Conservation (phyloP, 2,329 filamentous ascomycete species). For the Fusarium annulatum region DNA sequence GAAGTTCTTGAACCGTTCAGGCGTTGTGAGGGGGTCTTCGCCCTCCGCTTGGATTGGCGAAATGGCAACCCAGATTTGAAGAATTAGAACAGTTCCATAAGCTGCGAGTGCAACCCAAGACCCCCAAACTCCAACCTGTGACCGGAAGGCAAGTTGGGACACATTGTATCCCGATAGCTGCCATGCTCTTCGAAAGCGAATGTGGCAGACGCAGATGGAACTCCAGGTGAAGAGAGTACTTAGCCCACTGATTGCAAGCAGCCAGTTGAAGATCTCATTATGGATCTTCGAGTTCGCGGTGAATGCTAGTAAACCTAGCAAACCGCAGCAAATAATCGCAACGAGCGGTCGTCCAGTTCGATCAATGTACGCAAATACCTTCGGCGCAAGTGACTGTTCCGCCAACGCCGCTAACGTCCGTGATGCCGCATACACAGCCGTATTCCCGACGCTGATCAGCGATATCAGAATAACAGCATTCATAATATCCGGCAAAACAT, state of each 20-base stretch:
- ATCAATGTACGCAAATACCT: constrained; percentile 81
- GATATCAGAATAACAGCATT: constrained; percentile 94
- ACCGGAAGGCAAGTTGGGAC: constrained; percentile 81
- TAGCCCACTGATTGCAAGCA: constrained; percentile 78
- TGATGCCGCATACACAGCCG: constrained; percentile 88
- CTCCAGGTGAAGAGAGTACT: constrained; percentile 82
- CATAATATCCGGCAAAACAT: constrained; percentile 85
- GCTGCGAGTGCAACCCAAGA: constrained; percentile 84
- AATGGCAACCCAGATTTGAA: constrained; percentile 88
- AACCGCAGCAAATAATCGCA: constrained; percentile 74
- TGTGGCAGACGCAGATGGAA: constrained; percentile 86
- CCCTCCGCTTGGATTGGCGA: constrained; percentile 67
- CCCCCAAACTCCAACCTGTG: constrained; percentile 81
- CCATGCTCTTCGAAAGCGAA: constrained; percentile 88
- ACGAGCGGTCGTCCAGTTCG: constrained; percentile 81
- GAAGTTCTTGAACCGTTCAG: constrained; percentile 68
- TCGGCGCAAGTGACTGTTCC: constrained; percentile 82
- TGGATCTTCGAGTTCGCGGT: constrained; percentile 72
- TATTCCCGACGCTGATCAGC: constrained; percentile 92
- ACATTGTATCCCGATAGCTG: constrained; percentile 71
- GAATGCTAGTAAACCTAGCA: constrained; percentile 79
- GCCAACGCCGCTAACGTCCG: constrained; percentile 54
- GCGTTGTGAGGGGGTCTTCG: neutral
- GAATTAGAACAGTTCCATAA: constrained; percentile 79
- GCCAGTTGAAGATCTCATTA: constrained; percentile 78